A percentile compares a stretch with the other conserved stretches of the same genome.
These are phyloP conservation scores for Mucor ambiguus DNA, from an alignment of 371 early-diverging fungal genomes.

Conservation along the genomic window DNA sequence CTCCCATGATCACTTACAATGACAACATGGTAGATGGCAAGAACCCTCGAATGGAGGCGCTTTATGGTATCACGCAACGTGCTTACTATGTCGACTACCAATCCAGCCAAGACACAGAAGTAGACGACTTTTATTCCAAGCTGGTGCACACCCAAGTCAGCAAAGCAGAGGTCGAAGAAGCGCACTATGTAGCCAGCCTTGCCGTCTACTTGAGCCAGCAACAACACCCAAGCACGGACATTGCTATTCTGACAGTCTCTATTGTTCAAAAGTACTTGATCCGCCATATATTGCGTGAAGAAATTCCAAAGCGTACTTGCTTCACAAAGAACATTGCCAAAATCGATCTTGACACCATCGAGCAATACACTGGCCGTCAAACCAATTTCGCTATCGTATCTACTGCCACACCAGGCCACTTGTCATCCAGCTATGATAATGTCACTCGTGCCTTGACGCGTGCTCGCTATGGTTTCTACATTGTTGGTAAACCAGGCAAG, in stretches of 20 bases:
- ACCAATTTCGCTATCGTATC: slow-evolving; percentile 30
- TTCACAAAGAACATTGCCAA: slow-evolving; percentile 11
- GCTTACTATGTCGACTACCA: slow-evolving; percentile 32
- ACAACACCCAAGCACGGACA: slow-evolving; percentile 9
- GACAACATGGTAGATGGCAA: slow-evolving; percentile 28
- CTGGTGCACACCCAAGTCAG: slow-evolving; percentile 4
- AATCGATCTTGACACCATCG: slow-evolving; percentile 24
- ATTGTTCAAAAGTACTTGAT: slow-evolving; percentile 33
- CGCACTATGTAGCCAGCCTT: slow-evolving; percentile 32
- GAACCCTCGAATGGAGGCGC: background rate
- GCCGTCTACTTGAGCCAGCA: slow-evolving; percentile 46
- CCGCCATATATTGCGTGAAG: slow-evolving; percentile 13
- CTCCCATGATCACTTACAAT: slow-evolving; percentile 20
- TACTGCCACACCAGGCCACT: slow-evolving; percentile 26
- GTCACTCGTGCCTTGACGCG: slow-evolving; percentile 37
- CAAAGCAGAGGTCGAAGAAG: slow-evolving; percentile 32
- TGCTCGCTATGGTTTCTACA: slow-evolving; percentile 40
- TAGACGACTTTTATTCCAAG: background rate
- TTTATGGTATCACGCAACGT: slow-evolving; percentile 29
- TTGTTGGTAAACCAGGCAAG: slow-evolving; percentile 33
- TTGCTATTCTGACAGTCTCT: slow-evolving; percentile 26
- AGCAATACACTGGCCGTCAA: slow-evolving; percentile 31
- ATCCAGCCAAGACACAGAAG: background rate
- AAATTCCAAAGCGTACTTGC: slow-evolving; percentile 20
- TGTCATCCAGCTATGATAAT: slow-evolving; percentile 12